Conservation (phyloP, 495 filamentous ascomycete species). For the Cetradonia linearis region DNA sequence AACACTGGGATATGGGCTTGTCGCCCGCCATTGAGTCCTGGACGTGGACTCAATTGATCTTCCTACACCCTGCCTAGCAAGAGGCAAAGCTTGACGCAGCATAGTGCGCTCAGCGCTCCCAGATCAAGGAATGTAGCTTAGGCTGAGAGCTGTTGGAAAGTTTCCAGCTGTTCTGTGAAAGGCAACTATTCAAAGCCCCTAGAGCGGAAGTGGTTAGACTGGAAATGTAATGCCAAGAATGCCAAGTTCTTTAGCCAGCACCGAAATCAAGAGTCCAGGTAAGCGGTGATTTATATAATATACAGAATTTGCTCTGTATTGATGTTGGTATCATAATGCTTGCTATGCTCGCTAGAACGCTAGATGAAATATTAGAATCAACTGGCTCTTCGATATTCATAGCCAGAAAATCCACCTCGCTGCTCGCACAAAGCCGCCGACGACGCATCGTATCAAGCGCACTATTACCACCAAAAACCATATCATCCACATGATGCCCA, state of each 20-base stretch:
- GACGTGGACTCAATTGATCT: constrained; percentile 38
- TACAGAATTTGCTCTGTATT: neutral
- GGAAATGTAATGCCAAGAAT: neutral
- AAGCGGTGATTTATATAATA: neutral
- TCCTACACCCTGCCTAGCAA: constrained; percentile 43
- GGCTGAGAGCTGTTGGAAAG: constrained; percentile 10
- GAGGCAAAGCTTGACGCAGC: constrained; percentile 57
- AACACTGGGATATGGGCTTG: constrained; percentile 23
- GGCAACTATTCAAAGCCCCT: neutral
- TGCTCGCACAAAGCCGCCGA: constrained; percentile 46
- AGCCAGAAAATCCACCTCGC: constrained; percentile 76
- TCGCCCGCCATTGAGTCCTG: constrained; percentile 47
- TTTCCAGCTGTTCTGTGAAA: neutral
- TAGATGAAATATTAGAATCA: constrained; percentile 8
- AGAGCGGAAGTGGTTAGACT: constrained; percentile 8
- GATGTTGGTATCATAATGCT: constrained; percentile 14
- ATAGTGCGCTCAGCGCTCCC: constrained; percentile 41
- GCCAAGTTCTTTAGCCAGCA: neutral
- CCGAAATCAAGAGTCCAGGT: neutral
- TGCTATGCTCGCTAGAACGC: constrained; percentile 26
- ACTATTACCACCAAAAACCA: constrained; percentile 70
- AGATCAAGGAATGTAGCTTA: neutral
- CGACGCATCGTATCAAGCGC: constrained; percentile 48
- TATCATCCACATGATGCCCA: constrained; percentile 74
- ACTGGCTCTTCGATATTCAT: constrained; percentile 7